A percentile compares a stretch with the other conserved stretches of the same genome.
Conservation (phyloP, 495 filamentous ascomycete genomes). For the Tuber calosporum region DNA sequence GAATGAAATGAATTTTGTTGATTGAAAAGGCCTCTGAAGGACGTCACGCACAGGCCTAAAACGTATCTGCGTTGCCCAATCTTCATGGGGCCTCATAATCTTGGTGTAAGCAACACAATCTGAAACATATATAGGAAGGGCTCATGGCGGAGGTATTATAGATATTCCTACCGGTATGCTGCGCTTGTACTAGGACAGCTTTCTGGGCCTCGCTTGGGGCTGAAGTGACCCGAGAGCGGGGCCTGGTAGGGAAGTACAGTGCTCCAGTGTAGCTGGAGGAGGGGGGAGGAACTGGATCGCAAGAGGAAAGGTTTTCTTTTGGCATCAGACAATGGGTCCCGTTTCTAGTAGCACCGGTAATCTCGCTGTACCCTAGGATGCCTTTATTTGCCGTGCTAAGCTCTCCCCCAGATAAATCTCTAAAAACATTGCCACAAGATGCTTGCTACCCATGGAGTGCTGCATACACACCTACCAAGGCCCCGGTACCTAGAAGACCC, state of each 20-base stretch:
- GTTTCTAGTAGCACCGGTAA: not conserved
- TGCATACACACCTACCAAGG: not conserved
- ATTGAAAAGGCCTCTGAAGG: not conserved
- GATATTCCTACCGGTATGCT: not conserved
- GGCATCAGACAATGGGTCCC: not conserved
- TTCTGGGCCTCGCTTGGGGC: not conserved
- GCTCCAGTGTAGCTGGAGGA: not conserved
- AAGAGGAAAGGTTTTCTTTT: not conserved
- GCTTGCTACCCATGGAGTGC: not conserved
- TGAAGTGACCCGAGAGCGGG: not conserved
- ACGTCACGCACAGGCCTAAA: constrained; percentile 33
- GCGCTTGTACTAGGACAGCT: not conserved
- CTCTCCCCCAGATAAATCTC: not conserved
- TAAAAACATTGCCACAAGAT: not conserved
- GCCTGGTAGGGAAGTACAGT: not conserved
- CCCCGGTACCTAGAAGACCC: not conserved
- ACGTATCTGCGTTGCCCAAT: constrained; percentile 22
- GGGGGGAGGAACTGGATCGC: not conserved
- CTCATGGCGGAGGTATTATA: not conserved
- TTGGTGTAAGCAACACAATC: constrained; percentile 14
- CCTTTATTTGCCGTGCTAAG: not conserved
- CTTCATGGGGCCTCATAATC: constrained; percentile 1
- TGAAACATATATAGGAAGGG: constrained; percentile 3
- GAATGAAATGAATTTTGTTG: not conserved
- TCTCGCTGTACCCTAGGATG: not conserved